Evolutionary conservation across 1,284 basidiomycete genomes (phyloP).

Genomic region (Naganishia albida): DNA sequence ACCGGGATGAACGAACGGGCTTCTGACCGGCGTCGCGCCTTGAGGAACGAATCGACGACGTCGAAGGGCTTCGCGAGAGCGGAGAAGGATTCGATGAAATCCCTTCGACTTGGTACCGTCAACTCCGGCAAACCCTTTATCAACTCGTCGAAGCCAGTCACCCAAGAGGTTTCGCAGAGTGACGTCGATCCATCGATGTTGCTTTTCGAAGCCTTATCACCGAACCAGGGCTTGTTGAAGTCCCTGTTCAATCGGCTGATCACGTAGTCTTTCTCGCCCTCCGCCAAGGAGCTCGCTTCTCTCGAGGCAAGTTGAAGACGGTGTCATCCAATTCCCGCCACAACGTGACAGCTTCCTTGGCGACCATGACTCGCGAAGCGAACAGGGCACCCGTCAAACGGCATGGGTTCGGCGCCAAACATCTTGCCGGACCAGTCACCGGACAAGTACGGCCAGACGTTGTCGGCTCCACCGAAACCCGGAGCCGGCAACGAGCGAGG

Average conservation of each 20-base stretch:
- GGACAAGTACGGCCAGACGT: constrained; percentile 94
- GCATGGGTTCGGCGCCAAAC: constrained; percentile 93
- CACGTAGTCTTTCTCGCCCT: constrained; percentile 82
- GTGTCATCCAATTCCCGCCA: constrained; percentile 99
- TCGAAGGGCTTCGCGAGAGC: constrained; percentile 77
- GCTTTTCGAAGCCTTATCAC: constrained; percentile 87
- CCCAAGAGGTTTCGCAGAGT: constrained; percentile 94
- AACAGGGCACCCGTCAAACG: constrained; percentile 97
- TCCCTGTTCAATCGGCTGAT: constrained; percentile 91
- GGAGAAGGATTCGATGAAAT: constrained; percentile 87
- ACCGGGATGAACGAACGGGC: constrained; percentile 98
- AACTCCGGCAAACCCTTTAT: constrained; percentile 95
- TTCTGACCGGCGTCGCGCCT: constrained; percentile 89
- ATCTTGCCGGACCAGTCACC: constrained; percentile 88
- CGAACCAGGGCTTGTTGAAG: constrained; percentile 97
- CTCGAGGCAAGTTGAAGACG: constrained; percentile 90
- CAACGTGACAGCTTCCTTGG: constrained; percentile 93
- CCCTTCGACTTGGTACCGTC: constrained; percentile 73
- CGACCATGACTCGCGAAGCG: constrained; percentile 95
- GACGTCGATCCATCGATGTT: constrained; percentile 89
- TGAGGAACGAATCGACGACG: constrained; percentile 82
- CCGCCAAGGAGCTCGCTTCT: constrained; percentile 89
- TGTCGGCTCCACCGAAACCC: constrained; percentile 94
- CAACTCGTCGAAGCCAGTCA: constrained; percentile 93
- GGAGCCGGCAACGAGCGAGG: constrained; percentile 89